Conservation (phyloP, 1,284 basidiomycete genomes). For the Marasmius fiardii region DNA sequence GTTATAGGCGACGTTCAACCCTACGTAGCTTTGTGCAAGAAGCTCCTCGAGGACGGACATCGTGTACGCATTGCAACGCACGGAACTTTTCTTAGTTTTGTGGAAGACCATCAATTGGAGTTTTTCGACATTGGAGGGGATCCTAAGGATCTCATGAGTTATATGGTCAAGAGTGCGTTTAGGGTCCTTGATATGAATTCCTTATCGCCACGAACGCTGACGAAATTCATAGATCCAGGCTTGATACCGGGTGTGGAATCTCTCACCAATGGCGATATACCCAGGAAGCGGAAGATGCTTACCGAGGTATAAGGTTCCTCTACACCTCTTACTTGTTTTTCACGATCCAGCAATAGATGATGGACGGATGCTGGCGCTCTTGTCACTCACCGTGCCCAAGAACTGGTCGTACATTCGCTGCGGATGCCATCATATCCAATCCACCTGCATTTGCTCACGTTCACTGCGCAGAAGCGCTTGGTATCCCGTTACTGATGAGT, state of each 20-base stretch:
- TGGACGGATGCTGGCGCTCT: conserved; percentile 55
- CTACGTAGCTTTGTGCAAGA: conserved; percentile 60
- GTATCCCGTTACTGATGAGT: conserved; percentile 53
- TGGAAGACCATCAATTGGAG: conserved; percentile 46
- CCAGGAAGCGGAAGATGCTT: conserved; percentile 44
- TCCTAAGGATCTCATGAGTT: conserved; percentile 59
- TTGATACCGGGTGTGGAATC: conserved; percentile 49
- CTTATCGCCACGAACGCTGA: conserved; percentile 3
- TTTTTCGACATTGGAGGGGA: conserved; percentile 59
- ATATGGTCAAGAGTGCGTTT: conserved; percentile 51
- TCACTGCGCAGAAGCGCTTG: conserved; percentile 62
- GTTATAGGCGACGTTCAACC: conserved; percentile 66
- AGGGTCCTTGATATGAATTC: neutral
- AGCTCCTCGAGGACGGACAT: conserved; percentile 52
- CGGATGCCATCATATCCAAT: conserved; percentile 64
- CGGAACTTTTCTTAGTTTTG: conserved; percentile 56
- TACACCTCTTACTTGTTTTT: neutral
- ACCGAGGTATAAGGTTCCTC: conserved; percentile 25
- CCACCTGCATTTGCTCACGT: conserved; percentile 64
- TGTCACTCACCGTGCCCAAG: conserved; percentile 45
- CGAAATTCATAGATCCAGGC: conserved; percentile 39
- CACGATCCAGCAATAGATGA: conserved; percentile 35
- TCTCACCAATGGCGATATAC: conserved; percentile 46
- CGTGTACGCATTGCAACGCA: conserved; percentile 67
- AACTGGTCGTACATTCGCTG: conserved; percentile 44